Evolutionary conservation across 345 rosid genomes (phyloP).

Genomic region (Camelina neglecta): DNA sequence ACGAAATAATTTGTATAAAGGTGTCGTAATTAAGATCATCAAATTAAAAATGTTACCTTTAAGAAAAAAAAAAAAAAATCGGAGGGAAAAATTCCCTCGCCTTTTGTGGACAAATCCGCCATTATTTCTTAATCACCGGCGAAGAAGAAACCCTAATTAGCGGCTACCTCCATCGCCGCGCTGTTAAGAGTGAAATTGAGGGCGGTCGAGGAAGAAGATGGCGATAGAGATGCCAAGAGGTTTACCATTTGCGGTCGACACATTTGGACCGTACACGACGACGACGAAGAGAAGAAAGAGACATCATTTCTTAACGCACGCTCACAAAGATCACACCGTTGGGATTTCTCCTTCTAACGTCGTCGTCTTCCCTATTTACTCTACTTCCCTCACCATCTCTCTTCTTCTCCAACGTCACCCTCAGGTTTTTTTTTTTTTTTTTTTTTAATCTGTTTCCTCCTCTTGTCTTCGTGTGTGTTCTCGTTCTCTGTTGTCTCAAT

Average conservation of each 20-base stretch:
- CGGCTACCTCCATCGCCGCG: not conserved
- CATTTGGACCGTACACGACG: constrained; percentile 60
- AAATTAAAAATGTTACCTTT: not conserved
- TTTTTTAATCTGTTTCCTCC: not conserved
- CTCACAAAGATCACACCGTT: constrained; percentile 77
- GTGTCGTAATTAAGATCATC: not conserved
- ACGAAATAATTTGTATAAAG: too few species aligned
- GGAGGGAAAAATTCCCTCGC: constrained; percentile 32
- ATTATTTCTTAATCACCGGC: not conserved
- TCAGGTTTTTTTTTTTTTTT: constrained; percentile 46
- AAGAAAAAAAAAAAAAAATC: not conserved
- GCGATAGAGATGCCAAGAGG: constrained; percentile 88
- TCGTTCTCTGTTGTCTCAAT: not conserved
- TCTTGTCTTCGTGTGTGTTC: not conserved
- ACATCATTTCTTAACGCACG: constrained; percentile 83
- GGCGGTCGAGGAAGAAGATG: constrained; percentile 44
- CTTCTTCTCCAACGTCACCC: constrained; percentile 62
- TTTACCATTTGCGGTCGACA: constrained; percentile 84
- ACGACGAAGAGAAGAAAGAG: constrained; percentile 70
- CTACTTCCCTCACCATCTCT: constrained; percentile 65
- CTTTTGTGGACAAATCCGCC: not conserved
- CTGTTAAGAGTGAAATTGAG: not conserved
- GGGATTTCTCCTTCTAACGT: constrained; percentile 56
- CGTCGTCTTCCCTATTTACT: constrained; percentile 69
- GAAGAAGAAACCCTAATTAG: not conserved